Evolutionary conservation across 2,329 filamentous ascomycete genomes (phyloP), one percentile per base, ranked within the genome.

Genomic region (Endoconidiophora laricicola): DNA sequence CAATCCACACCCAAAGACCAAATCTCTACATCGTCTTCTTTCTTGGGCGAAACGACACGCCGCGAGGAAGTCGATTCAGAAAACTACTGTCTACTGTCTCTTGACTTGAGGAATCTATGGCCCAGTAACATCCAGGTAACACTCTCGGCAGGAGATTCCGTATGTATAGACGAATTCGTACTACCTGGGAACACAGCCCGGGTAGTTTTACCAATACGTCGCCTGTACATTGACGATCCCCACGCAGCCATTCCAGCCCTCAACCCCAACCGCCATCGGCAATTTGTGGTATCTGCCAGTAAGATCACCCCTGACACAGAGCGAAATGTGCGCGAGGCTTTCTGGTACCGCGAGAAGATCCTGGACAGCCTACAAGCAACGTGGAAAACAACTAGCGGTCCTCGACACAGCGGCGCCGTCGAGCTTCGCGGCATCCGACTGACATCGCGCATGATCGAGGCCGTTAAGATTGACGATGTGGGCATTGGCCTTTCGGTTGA

Each of bases 101-200:
- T 95, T 46, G 90, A 95, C 63, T 69, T 95, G 24, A 79, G 86
- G 50, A 96, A 96, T 60, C 80, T 83, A 0, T 95, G 88, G 88
- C 87, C 86, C 2, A 85, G 78, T 58, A 79, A 81, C 45, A 76
- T 95, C 59, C 70, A 74, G 5, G 72, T 91, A 2, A 73, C 72
- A 24, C 63, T 94, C 2, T 65, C 74, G 47, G 68, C 68, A 10
- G 68, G 73, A 43, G 69, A 73, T 39, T 68, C 66, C 24, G 63
- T 72, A 48, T 57, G 59, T 2, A 66, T 76, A 1, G 67, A 75
- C 44, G 75, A 79, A 54, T 67, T 68, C 45, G 76, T 83, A 38
- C 65, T 81, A 9, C 79, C 79, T 0, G 79, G 79, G 6, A 78
- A 81, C 60, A 83, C 83, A 1, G 81, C 76, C 45, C 79, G 88